A percentile compares a stretch with the other conserved stretches of the same genome.
Conservation (phyloP, 495 filamentous ascomycete genomes). For the Neurospora hispaniola region DNA sequence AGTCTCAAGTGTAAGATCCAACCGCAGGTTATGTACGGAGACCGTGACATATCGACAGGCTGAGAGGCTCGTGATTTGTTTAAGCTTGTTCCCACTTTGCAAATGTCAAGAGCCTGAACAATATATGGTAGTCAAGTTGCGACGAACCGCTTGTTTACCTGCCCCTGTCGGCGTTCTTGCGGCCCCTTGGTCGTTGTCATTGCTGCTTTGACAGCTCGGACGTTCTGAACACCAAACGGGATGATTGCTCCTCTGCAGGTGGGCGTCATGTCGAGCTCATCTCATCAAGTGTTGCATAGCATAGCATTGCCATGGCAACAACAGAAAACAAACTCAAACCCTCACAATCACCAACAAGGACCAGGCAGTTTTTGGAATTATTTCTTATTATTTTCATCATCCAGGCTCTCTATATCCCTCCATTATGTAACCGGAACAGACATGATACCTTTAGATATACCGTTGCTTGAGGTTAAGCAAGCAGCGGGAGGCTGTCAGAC, state of each 20-base stretch:
- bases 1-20: background rate
- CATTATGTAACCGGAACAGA: background rate
- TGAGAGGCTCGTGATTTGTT: background rate
- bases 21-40: background rate
- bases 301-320: background rate
- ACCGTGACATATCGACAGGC: background rate
- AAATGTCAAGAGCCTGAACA: background rate
- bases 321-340: background rate
- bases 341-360: background rate
- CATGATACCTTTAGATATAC: background rate
- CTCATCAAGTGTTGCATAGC: background rate
- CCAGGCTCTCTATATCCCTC: background rate
- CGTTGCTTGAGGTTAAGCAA: background rate
- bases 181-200: background rate
- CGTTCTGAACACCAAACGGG: background rate
- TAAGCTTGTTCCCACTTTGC: background rate
- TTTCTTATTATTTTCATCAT: background rate
- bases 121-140: background rate
- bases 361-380: background rate
- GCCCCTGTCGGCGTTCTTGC: background rate
- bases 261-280: background rate
- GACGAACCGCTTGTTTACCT: background rate
- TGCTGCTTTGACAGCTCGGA: background rate
- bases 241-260: background rate
- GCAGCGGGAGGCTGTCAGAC: background rate